Evolutionary conservation across 805 yeast genomes (phyloP).

Genomic region (Teunomyces funiuensis): DNA sequence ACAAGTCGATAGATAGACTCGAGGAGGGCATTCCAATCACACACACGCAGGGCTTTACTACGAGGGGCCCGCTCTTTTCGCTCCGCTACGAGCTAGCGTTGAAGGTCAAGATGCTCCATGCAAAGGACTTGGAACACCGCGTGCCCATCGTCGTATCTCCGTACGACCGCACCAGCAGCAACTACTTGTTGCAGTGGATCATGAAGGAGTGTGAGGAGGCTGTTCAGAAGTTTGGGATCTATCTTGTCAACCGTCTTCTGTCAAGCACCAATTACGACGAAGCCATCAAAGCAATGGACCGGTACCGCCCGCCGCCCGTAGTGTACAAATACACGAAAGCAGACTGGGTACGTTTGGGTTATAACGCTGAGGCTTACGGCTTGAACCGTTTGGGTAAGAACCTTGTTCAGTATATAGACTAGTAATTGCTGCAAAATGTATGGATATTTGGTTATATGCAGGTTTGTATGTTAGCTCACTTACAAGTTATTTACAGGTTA

Average conservation of each 20-base stretch:
- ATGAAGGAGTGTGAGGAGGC: constrained; percentile 52
- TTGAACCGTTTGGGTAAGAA: constrained; percentile 14
- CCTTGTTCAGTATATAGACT: constrained; percentile 28
- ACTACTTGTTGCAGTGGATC: constrained; percentile 53
- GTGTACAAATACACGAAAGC: constrained; percentile 28
- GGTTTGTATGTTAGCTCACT: not conserved
- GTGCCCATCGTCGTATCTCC: constrained; percentile 58
- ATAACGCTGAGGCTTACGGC: constrained; percentile 34
- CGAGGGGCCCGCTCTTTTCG: constrained; percentile 50
- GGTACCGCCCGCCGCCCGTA: constrained; percentile 26
- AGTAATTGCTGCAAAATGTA: not conserved
- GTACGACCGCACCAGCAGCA: constrained; percentile 48
- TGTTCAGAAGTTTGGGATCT: constrained; percentile 32
- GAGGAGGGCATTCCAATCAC: constrained; percentile 42
- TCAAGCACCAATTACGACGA: constrained; percentile 19
- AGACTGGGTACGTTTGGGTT: constrained; percentile 44
- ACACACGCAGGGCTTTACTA: constrained; percentile 52
- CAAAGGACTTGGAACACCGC: constrained; percentile 48
- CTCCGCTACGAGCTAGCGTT: constrained; percentile 51
- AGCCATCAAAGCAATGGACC: constrained; percentile 18
- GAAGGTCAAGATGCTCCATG: constrained; percentile 48
- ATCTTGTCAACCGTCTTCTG: constrained; percentile 21
- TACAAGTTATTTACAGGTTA: not conserved
- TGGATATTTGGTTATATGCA: not conserved
- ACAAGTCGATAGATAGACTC: constrained; percentile 23